Percentiles rank a stretch among this genome's conserved stretches.
Evolutionary conservation across 2,329 filamentous ascomycete species (phyloP).

Genomic region (Clonostachys rhizophaga): DNA sequence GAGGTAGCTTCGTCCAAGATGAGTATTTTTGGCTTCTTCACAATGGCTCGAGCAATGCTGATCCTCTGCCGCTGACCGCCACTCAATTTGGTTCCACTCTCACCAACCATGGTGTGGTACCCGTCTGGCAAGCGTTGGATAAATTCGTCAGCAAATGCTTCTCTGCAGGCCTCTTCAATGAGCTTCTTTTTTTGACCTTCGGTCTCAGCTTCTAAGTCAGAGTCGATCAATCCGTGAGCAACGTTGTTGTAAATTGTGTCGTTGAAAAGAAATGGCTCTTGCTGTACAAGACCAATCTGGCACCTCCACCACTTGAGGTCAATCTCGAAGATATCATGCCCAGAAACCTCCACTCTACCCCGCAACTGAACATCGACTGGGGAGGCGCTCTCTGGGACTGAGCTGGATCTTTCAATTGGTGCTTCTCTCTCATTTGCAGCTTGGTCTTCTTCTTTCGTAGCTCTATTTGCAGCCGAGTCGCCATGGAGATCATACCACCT

Average conservation of each 20-base stretch:
- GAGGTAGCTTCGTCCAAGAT: slow-evolving; percentile 94
- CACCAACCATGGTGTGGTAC: slow-evolving; percentile 93
- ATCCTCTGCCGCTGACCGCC: slow-evolving; percentile 97
- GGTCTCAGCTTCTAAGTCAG: not conserved
- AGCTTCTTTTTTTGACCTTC: slow-evolving; percentile 35
- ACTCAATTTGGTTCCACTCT: slow-evolving; percentile 85
- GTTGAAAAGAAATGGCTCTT: slow-evolving; percentile 41
- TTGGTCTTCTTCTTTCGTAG: no score
- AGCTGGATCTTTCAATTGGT: no score
- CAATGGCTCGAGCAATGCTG: slow-evolving; percentile 85
- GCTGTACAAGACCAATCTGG: slow-evolving; percentile 38
- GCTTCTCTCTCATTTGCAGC: no score
- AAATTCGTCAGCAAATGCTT: slow-evolving; percentile 93
- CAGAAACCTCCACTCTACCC: no score
- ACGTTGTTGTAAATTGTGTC: slow-evolving; percentile 33
- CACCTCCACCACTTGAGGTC: slow-evolving; percentile 39
- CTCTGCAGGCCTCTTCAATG: slow-evolving; percentile 79
- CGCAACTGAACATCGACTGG: no score
- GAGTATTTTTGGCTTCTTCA: slow-evolving; percentile 56
- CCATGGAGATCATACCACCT: slow-evolving; percentile 35
- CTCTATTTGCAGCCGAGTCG: slow-evolving; percentile 32
- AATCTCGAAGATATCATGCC: slow-evolving; percentile 23
- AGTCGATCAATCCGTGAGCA: slow-evolving; percentile 26
- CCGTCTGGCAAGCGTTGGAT: slow-evolving; percentile 75
- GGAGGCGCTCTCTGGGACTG: no score